Conservation (phyloP, 768 basidiomycete genomes). For the Chalciporus piperatus region DNA sequence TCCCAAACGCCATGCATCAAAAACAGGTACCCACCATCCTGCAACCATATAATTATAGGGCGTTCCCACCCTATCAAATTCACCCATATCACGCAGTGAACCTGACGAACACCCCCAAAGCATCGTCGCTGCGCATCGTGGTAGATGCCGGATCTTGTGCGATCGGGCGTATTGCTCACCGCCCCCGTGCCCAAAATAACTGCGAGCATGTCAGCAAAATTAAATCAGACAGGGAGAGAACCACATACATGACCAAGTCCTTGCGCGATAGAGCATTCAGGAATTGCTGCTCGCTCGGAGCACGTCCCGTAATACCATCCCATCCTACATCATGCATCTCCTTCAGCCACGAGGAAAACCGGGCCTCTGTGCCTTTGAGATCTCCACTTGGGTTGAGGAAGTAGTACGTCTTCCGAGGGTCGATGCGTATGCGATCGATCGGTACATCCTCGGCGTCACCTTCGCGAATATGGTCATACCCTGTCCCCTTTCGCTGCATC, state of each 20-base stretch:
- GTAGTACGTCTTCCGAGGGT: constrained; percentile 72
- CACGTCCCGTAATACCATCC: constrained; percentile 74
- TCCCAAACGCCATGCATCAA: not conserved
- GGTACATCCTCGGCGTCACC: constrained; percentile 8
- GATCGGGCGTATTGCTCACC: constrained; percentile 93
- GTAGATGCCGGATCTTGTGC: constrained; percentile 76
- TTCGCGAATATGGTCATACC: constrained; percentile 15
- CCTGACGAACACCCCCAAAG: constrained; percentile 99
- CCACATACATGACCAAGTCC: constrained; percentile 87
- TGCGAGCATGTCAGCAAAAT: constrained; percentile 30
- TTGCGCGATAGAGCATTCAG: constrained; percentile 63
- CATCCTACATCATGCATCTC: constrained; percentile 75
- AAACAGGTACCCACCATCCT: constrained; percentile 74
- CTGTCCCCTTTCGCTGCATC: constrained; percentile 32
- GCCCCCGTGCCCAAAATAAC: constrained; percentile 97
- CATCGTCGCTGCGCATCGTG: constrained; percentile 90
- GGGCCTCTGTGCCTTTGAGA: constrained; percentile 74
- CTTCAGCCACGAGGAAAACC: constrained; percentile 76
- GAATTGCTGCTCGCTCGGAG: constrained; percentile 84
- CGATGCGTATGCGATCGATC: constrained; percentile 52
- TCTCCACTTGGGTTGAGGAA: constrained; percentile 94
- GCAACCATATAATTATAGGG: constrained; percentile 96
- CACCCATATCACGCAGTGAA: constrained; percentile 82
- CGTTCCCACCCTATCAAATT: constrained; percentile 89
- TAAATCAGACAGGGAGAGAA: not conserved